Base-by-base conservation (phyloP, 2,329 filamentous ascomycete genomes). In the Claviceps capensis region DNA sequence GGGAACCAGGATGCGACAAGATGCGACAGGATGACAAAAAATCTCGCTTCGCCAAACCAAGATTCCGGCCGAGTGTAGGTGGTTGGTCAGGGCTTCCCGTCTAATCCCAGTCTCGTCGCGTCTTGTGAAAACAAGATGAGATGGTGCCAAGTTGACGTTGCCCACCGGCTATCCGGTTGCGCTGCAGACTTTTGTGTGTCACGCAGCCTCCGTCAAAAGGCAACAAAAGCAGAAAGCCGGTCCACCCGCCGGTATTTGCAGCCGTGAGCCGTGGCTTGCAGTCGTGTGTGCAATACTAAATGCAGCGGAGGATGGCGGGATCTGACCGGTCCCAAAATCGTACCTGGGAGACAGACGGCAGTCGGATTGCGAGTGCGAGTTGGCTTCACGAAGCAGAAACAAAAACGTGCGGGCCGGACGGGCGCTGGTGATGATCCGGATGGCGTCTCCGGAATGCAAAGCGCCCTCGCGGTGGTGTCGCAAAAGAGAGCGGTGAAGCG, bases 121-220 rank as follows among this genome's bases (percentile, higher is more conserved):
- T 50, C 50, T 41, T 22, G 41, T 50, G 8, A 47, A 43, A 45
- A 36, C 40, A 48, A 40, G 34, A 54, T 52, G 48, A 52, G 50
- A 52, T 52, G 50, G 53, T 50, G 51, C 50, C 52, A 54, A 54
- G 36, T 51, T 56, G 51, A 53, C 42, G 53, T 55, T 53, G 55
- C 56, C 44, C 52, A 53, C 56, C 57, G 58, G 54, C 47, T 53
- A 53, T 52, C 54, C 55, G 54, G 54, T 58, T 53, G 58, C 52
- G 54, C 55, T 52, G 58, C 58, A 60, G 55, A 37, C 47, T 54
- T 54, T 56, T 60, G 55, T 50, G 59, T 60, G 55, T 50, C 42
- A 60, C 58, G 42, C 16, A 34, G 45, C 45, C 19, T 50, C 50
- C 23, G 48, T 42, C 9, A n/a, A 48, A 48, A 42, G 37, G 47